These are phyloP conservation scores for Amanita fuliginea DNA, from an alignment of 768 basidiomycete genomes.

Conservation along the genomic window DNA sequence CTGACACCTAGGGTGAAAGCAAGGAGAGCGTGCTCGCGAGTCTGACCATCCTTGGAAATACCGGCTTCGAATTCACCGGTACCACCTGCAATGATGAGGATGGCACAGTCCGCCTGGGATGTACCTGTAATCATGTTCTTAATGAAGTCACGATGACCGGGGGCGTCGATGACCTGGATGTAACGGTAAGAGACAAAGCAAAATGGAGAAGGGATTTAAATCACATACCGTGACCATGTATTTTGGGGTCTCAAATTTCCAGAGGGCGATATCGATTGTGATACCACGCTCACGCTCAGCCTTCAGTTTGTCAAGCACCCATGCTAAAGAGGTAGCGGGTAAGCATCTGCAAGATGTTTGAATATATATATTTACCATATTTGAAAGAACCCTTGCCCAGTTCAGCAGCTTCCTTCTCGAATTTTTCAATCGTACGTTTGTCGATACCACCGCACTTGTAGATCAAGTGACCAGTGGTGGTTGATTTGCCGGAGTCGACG, in stretches of 20 bases:
- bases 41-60: conserved; percentile 99
- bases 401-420: conserved; percentile 99
- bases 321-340: conserved; percentile 46
- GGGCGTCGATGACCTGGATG: conserved; percentile 87
- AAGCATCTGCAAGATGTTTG: conserved; percentile 11
- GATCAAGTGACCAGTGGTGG: conserved; percentile 99
- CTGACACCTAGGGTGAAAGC: conserved; percentile 99
- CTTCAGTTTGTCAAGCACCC: conserved; percentile 99
- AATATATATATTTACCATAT: conserved; percentile 55
- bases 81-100: conserved; percentile 99
- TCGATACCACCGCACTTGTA: conserved; percentile 99
- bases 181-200: conserved; percentile 8
- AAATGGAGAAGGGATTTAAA: conserved; percentile 10
- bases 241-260: conserved; percentile 99
- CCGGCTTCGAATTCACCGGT: conserved; percentile 99
- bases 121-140: conserved; percentile 99
- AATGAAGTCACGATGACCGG: conserved; percentile 99
- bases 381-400: conserved; percentile 99
- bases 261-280: conserved; percentile 99
- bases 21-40: conserved; percentile 99
- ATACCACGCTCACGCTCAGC: conserved; percentile 99
- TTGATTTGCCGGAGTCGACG: conserved; percentile 99
- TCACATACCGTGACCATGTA: conserved; percentile 79
- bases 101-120: conserved; percentile 98
- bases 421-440: conserved; percentile 99